A percentile compares a stretch with the other conserved stretches of the same genome.
Conservation (phyloP, 2,329 filamentous ascomycete species). For the Curvularia spicifera region DNA sequence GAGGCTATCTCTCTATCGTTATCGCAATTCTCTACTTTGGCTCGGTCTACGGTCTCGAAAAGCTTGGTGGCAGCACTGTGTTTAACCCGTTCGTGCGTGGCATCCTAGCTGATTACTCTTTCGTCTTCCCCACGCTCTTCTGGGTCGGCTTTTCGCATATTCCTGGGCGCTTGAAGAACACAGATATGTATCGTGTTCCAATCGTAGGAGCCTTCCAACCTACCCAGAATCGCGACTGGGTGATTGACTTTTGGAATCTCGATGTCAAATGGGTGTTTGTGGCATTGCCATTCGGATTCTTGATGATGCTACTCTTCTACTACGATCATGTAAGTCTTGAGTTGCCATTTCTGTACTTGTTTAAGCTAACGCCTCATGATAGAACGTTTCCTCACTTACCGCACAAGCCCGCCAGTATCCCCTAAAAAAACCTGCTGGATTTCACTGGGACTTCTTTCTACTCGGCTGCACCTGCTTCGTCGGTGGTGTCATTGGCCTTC, state of each 20-base stretch:
- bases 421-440: conserved; percentile 61
- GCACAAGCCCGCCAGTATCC: conserved; percentile 61
- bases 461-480: conserved; percentile 62
- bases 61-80: conserved; percentile 55
- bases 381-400: conserved; percentile 60
- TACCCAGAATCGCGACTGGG: conserved; percentile 55
- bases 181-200: conserved; percentile 53
- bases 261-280: conserved; percentile 61
- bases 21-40: conserved; percentile 61
- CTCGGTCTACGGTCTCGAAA: conserved; percentile 59
- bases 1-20: conserved; percentile 58
- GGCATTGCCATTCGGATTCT: conserved; percentile 60
- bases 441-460: conserved; percentile 65
- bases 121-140: conserved; percentile 55
- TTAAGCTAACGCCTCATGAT: neutral
- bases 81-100: conserved; percentile 55
- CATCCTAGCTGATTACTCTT: conserved; percentile 61
- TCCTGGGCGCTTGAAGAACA: conserved; percentile 53
- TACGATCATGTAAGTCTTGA: conserved; percentile 58
- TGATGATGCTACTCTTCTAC: conserved; percentile 63
- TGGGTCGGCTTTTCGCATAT: conserved; percentile 63
- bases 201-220: conserved; percentile 57
- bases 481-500: conserved; percentile 59
- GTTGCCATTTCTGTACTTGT: neutral
- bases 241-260: conserved; percentile 62